phyloP scores from a whole-genome alignment of 169 alveolate genomes.

The Cryptosporidium bovis region DNA sequence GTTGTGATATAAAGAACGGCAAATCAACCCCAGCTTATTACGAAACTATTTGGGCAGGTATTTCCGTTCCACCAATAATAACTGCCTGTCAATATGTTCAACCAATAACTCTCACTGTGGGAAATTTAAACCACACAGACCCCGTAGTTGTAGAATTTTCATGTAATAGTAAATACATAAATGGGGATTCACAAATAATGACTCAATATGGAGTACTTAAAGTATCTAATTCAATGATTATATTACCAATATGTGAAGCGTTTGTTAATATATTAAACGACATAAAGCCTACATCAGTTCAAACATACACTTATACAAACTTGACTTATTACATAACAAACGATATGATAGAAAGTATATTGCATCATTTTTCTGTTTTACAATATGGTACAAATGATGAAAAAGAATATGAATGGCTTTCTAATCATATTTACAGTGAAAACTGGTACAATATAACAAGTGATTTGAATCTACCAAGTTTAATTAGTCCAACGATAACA shows the following conservation, averaged over 20 bases:
- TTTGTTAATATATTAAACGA: constrained; percentile 23
- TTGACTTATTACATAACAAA: constrained; percentile 55
- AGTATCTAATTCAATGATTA: constrained; percentile 34
- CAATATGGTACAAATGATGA: constrained; percentile 20
- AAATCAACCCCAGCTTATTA: constrained; percentile 65
- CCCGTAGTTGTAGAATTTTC: constrained; percentile 59
- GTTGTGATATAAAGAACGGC: constrained; percentile 30
- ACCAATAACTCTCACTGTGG: constrained; percentile 55
- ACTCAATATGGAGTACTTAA: constrained; percentile 54
- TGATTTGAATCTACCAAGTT: constrained; percentile 17
- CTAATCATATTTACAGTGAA: constrained; percentile 57
- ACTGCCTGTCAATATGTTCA: constrained; percentile 53
- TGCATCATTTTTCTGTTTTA: constrained; percentile 19
- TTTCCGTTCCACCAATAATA: constrained; percentile 57
- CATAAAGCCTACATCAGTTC: constrained; percentile 35
- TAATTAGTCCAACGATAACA: constrained; percentile 12
- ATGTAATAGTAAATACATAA: constrained; percentile 8
- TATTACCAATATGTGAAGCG: constrained; percentile 47
- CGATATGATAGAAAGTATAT: constrained; percentile 30
- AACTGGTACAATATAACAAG: constrained; percentile 48
- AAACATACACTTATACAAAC: constrained; percentile 65
- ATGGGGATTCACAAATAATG: constrained; percentile 26
- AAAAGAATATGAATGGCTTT: constrained; percentile 39
- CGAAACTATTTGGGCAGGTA: constrained; percentile 67
- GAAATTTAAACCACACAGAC: constrained; percentile 52